Conservation (phyloP, 2,329 filamentous ascomycete species). For the Amylocarpus encephaloides region DNA sequence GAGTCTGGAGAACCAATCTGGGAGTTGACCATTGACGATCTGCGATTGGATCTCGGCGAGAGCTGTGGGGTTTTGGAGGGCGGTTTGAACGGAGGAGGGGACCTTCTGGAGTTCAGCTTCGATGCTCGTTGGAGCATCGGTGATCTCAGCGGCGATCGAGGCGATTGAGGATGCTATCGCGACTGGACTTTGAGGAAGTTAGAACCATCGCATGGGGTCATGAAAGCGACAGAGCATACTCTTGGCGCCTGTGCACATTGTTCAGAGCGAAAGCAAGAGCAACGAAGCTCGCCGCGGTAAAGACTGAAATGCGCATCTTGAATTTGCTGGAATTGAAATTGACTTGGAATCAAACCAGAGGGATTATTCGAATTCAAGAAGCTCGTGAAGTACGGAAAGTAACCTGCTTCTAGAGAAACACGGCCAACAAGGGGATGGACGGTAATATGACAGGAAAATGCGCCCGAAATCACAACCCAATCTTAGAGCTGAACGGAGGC, state of each 20-base stretch:
- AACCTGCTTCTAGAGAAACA: too few relatives aligned
- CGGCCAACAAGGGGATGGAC: too few relatives aligned
- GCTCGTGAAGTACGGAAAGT: too few relatives aligned
- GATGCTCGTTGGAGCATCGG: slow-evolving; percentile 4
- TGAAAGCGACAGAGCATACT: not conserved
- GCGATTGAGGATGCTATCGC: slow-evolving; percentile 7
- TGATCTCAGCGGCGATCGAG: slow-evolving; percentile 5
- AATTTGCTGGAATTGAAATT: not conserved
- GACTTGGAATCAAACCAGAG: too few relatives aligned
- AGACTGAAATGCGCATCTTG: not conserved
- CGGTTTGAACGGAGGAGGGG: slow-evolving; percentile 6
- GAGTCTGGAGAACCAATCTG: slow-evolving; percentile 9
- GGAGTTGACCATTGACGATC: not conserved
- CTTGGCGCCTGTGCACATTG: too few relatives aligned
- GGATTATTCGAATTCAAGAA: too few relatives aligned
- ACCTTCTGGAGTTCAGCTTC: slow-evolving; percentile 6
- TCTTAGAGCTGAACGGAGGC: too few relatives aligned
- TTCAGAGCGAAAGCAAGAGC: not conserved
- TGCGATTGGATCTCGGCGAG: slow-evolving; percentile 2
- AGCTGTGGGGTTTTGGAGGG: slow-evolving; percentile 6
- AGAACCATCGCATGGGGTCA: not conserved
- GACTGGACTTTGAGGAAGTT: not conserved
- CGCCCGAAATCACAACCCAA: too few relatives aligned
- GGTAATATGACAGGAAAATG: too few relatives aligned
- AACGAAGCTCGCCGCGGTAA: not conserved